Conservation (phyloP, 306 rosid species). For the Echinosophora koreensis region DNA sequence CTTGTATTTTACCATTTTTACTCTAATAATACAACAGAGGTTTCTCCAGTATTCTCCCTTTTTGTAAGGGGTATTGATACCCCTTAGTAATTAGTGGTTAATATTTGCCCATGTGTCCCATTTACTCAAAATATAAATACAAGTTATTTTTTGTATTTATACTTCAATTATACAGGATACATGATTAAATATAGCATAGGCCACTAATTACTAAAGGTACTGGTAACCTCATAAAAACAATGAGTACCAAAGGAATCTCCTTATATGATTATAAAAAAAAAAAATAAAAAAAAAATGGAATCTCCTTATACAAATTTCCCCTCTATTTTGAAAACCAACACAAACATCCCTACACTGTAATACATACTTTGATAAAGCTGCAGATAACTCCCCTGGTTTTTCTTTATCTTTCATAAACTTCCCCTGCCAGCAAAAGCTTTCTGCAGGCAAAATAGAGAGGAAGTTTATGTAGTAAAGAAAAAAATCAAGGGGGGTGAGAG, state of each 20-base stretch:
- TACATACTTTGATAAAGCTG: neutral
- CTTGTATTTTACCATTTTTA: neutral
- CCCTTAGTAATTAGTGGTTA: neutral
- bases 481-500: neutral
- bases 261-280: neutral
- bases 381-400: neutral
- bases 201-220: conserved; percentile 7
- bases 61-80: no score
- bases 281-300: neutral
- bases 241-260: neutral
- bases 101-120: neutral
- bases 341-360: neutral
- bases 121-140: conserved; percentile 4
- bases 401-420: neutral
- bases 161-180: neutral
- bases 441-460: neutral
- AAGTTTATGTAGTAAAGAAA: neutral
- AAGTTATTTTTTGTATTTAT: neutral
- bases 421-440: neutral
- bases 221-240: conserved; percentile 1
- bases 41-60: no score
- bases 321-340: neutral
- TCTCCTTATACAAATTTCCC: conserved; percentile 21
- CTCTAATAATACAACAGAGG: neutral
- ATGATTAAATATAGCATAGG: neutral